Base-by-base conservation (phyloP, 2,329 filamentous ascomycete genomes). In the Onygena corvina region DNA sequence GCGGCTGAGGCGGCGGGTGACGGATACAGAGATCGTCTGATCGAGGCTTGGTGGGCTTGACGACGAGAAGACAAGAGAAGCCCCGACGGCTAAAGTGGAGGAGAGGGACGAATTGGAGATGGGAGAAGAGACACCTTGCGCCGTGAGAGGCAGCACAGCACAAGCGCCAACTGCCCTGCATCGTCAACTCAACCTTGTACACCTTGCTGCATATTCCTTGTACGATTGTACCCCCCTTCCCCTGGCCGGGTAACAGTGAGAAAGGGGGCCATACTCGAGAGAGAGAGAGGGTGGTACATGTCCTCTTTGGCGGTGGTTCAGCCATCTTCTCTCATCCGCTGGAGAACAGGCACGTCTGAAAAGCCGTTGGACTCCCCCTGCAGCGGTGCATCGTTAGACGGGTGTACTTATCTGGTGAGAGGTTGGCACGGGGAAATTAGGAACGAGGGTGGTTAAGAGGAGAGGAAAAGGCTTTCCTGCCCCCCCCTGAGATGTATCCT, bases 1-100 rank as follows among this genome's bases (percentile, higher is more conserved):
- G 35, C 35, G 35, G 35, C 18, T 40, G 35, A 40, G 35, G 25
- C 35, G 35, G 35, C 35, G 35, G 35, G 20, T 40, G 35, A 40
- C 35, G 35, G 35, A 40, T n/a, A n/a, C n/a, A n/a, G 21, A 40
- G 35, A 21, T 21, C 35, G 35, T 18, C 18, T 35, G 35, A 20
- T 21, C 21, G 18, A 40, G 18, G 35, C 9, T 40, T 23, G 35
- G 35, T 40, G 18, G 6, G 25, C n/a, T n/a, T 9, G 18, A 20
- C 14, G 20, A 40, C 18, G 14, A 23, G 12, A 16, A 40, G 35
- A n/a, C 7, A 11, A 20, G 21, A 40, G 35, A 40, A 21, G 35
- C 20, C 21, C n/a, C 25, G 35, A 40, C 35, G 35, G 35, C 20
- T 20, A 40, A 21, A 20, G 35, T 40, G 35, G 21, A 3, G 25